These are phyloP conservation scores for Leccinum disarticulatum DNA, from an alignment of 768 basidiomycete genomes.

Conservation along the genomic window DNA sequence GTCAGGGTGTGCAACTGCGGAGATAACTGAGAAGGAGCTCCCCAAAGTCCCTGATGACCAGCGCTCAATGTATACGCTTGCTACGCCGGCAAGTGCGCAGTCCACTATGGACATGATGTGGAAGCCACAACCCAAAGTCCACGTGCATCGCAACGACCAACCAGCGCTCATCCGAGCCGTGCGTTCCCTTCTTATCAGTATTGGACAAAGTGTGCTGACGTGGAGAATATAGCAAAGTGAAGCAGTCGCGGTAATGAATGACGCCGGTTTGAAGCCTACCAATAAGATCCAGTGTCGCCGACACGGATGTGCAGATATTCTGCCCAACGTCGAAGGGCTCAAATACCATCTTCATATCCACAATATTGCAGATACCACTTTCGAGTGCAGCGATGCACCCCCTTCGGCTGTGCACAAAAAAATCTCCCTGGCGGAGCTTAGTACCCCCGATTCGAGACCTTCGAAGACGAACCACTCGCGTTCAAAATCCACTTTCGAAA, in stretches of 20 bases:
- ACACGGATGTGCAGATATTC: slow-evolving; percentile 43
- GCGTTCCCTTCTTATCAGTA: slow-evolving; percentile 20
- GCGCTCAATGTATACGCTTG: slow-evolving; percentile 28
- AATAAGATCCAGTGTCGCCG: slow-evolving; percentile 44
- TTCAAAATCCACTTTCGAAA: slow-evolving; percentile 18
- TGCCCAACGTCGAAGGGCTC: slow-evolving; percentile 44
- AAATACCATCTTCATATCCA: slow-evolving; percentile 58
- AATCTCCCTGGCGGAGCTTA: slow-evolving; percentile 1
- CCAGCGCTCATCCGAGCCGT: slow-evolving; percentile 42
- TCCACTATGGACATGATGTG: slow-evolving; percentile 32
- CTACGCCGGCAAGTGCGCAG: slow-evolving; percentile 8
- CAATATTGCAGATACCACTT: slow-evolving; percentile 41
- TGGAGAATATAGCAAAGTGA: slow-evolving; percentile 20
- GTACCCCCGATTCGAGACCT: not conserved
- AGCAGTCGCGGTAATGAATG: slow-evolving; percentile 27
- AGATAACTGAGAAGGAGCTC: slow-evolving; percentile 17
- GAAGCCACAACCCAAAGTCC: slow-evolving; percentile 33
- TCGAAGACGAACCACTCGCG: slow-evolving; percentile 14
- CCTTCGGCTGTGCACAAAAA: not conserved
- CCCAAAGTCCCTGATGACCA: slow-evolving; percentile 24
- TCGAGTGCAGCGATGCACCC: not conserved
- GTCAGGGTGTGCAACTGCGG: not conserved
- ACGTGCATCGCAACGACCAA: slow-evolving; percentile 37
- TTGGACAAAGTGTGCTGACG: slow-evolving; percentile 1
- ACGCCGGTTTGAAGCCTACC: slow-evolving; percentile 29